A percentile compares a stretch with the other conserved stretches of the same genome.
phyloP scores from a whole-genome alignment of 352 stramenopile genomes.

The Thalassiosira livingstoniorum region DNA sequence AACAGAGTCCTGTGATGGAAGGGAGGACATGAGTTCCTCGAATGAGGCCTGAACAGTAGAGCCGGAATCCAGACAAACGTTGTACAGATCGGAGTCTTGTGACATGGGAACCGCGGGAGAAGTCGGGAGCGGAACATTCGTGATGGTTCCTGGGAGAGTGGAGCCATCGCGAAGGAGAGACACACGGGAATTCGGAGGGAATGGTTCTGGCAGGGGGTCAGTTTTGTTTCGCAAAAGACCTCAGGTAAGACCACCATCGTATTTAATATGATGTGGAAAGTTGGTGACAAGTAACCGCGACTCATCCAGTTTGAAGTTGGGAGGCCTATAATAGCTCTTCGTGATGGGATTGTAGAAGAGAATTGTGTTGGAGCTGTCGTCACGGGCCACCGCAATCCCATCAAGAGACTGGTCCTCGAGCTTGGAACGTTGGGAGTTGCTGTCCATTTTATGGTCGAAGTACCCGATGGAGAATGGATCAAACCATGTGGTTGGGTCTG shows the following conservation, averaged over 20 bases:
- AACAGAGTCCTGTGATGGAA: too few relatives aligned
- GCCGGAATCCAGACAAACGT: background rate
- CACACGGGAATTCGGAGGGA: conserved; percentile 14
- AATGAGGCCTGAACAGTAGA: too few relatives aligned
- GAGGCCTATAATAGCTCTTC: conserved; percentile 12
- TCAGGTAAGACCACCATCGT: conserved; percentile 22
- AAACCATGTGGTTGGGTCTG: conserved; percentile 12
- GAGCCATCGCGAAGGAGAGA: background rate
- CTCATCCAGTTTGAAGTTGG: conserved; percentile 23
- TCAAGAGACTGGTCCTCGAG: conserved; percentile 16
- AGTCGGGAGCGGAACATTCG: background rate
- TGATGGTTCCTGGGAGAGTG: background rate
- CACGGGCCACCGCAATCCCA: conserved; percentile 14
- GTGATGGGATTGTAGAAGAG: conserved; percentile 40
- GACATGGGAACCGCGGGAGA: background rate
- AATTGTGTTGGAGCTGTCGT: conserved; percentile 10
- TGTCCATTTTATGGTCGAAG: background rate
- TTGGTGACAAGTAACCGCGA: background rate
- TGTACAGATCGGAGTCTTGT: background rate
- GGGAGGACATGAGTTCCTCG: too few relatives aligned
- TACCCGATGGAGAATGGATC: conserved; percentile 18
- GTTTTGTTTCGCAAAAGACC: conserved; percentile 8
- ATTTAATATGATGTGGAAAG: conserved; percentile 15
- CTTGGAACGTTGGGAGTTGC: background rate
- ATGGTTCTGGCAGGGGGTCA: conserved; percentile 21